These are phyloP conservation scores for Ceriops zippeliana DNA, from an alignment of 345 rosid species.

Conservation along the genomic window DNA sequence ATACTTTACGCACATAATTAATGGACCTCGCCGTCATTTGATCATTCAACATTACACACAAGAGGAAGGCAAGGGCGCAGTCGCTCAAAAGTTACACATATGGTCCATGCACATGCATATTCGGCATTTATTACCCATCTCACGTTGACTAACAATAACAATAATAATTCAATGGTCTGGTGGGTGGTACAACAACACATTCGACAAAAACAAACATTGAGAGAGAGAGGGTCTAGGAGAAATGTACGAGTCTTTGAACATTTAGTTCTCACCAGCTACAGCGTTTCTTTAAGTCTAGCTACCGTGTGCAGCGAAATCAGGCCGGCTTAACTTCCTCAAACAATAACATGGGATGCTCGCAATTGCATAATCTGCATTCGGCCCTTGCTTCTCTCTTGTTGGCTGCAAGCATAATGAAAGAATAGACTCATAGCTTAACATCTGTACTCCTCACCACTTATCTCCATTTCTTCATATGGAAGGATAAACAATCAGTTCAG, in stretches of 20 bases:
- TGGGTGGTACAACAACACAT: constrained; percentile 46
- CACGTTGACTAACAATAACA: constrained; percentile 42
- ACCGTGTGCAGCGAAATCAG: constrained; percentile 23
- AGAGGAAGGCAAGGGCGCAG: neutral
- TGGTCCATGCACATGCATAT: constrained; percentile 38
- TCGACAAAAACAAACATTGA: constrained; percentile 5
- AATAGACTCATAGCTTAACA: neutral
- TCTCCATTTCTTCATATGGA: constrained; percentile 9
- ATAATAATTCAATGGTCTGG: constrained; percentile 49
- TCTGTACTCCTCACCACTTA: constrained; percentile 12
- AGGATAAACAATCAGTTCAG: constrained; percentile 8
- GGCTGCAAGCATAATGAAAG: constrained; percentile 10
- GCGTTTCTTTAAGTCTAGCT: constrained; percentile 23
- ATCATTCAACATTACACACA: constrained; percentile 26
- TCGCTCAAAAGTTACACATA: constrained; percentile 11
- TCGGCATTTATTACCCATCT: constrained; percentile 50
- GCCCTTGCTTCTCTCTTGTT: constrained; percentile 10
- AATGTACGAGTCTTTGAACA: constrained; percentile 25
- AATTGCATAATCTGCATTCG: neutral
- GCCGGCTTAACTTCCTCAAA: constrained; percentile 3
- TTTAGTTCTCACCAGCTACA: constrained; percentile 38
- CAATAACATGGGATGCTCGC: neutral
- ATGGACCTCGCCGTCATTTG: constrained; percentile 28
- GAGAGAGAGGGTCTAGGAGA: constrained; percentile 1
- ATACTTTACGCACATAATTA: constrained; percentile 35